phyloP scores from a whole-genome alignment of 2,329 filamentous ascomycete species.

The Rhexocercosporidium sp. region DNA sequence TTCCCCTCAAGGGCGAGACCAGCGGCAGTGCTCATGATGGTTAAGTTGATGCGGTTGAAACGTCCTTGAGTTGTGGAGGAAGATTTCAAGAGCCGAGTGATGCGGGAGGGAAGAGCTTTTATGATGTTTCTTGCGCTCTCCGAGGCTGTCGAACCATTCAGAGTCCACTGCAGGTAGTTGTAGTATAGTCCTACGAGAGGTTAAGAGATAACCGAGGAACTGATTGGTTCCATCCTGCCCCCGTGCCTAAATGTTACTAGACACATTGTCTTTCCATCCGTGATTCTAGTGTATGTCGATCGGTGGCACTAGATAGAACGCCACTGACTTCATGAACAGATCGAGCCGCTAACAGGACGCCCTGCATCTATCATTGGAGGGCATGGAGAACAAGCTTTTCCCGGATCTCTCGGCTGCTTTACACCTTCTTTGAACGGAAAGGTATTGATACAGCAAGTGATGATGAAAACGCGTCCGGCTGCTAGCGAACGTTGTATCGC shows the following conservation, averaged over 20 bases:
- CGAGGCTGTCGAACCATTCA: too few relatives aligned
- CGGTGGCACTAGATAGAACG: neutral
- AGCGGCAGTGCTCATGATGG: conserved; percentile 30
- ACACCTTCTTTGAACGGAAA: neutral
- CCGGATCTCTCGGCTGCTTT: neutral
- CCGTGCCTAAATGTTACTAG: neutral
- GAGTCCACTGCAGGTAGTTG: too few relatives aligned
- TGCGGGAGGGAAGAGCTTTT: conserved; percentile 2
- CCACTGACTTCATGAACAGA: neutral
- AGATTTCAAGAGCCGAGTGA: neutral
- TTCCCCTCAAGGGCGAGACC: conserved; percentile 35
- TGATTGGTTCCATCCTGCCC: neutral
- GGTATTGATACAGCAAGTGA: neutral
- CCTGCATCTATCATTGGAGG: neutral
- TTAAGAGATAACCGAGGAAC: neutral
- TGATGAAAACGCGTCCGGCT: neutral
- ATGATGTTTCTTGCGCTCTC: too few relatives aligned
- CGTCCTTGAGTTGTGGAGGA: neutral
- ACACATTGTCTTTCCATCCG: neutral
- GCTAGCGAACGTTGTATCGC: neutral
- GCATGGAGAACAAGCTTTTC: neutral
- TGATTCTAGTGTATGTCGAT: conserved; percentile 2
- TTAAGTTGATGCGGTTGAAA: neutral
- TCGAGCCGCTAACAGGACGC: neutral
- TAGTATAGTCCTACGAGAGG: neutral